Conservation (phyloP, 2,329 filamentous ascomycete genomes). For the Pestalotiopsis sp. region DNA sequence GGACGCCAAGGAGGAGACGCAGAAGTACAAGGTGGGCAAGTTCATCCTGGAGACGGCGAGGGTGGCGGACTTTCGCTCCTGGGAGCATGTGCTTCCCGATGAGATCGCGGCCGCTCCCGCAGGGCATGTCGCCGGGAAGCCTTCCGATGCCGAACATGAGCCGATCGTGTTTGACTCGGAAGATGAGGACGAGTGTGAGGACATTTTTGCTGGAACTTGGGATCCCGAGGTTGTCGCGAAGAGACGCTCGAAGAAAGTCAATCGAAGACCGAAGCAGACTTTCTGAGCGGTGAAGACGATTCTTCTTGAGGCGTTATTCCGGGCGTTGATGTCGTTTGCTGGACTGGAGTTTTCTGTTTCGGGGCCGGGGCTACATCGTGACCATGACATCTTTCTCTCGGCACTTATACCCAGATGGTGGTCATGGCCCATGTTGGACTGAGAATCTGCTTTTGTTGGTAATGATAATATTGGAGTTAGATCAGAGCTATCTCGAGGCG, state of each 20-base stretch:
- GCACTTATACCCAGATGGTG: background rate
- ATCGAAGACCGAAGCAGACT: background rate
- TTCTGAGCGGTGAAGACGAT: background rate
- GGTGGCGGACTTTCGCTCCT: constrained; percentile 53
- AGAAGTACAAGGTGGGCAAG: constrained; percentile 71
- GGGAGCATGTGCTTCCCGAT: constrained; percentile 48
- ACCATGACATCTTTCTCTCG: background rate
- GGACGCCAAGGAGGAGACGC: constrained; percentile 59
- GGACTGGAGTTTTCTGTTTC: background rate
- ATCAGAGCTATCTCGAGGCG: background rate
- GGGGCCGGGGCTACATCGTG: background rate
- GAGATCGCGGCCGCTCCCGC: constrained; percentile 23
- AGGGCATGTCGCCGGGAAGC: constrained; percentile 17
- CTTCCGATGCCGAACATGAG: constrained; percentile 18
- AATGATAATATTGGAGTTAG: background rate
- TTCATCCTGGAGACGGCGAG: constrained; percentile 67
- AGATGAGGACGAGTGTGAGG: constrained; percentile 69
- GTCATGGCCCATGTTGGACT: background rate
- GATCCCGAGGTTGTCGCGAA: constrained; percentile 53
- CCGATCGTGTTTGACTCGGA: constrained; percentile 62
- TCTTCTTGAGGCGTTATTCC: background rate
- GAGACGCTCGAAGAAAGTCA: constrained; percentile 43
- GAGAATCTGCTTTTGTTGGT: background rate
- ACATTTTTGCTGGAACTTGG: constrained; percentile 66
- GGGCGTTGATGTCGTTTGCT: background rate